A percentile compares a stretch with the other conserved stretches of the same genome.
phyloP scores from a whole-genome alignment of 805 yeast species.

The Starmera amethionina region DNA sequence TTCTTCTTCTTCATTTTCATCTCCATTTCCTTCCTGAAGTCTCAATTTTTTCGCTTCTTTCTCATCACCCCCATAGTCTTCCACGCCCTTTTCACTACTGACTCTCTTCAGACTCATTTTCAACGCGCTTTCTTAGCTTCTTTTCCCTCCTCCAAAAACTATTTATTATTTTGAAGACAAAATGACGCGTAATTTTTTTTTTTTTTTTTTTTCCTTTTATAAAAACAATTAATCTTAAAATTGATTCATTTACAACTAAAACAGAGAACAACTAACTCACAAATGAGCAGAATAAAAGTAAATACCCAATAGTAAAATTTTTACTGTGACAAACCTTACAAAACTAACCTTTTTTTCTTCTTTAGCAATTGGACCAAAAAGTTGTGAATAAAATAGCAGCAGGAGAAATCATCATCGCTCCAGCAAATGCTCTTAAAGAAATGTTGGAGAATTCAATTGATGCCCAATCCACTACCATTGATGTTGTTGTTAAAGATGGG shows the following conservation, averaged over 20 bases:
- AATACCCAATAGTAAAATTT: too few species aligned
- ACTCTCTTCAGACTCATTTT: constrained; percentile 4
- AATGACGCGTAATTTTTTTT: too few species aligned
- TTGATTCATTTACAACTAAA: too few species aligned
- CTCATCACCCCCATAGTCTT: constrained; percentile 3
- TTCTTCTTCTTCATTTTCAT: not conserved
- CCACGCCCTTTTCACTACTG: constrained; percentile 6
- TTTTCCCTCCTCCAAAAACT: not conserved
- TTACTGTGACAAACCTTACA: too few species aligned
- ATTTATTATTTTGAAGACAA: too few species aligned
- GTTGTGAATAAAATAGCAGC: constrained; percentile 94
- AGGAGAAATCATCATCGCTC: constrained; percentile 91
- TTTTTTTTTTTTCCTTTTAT: too few species aligned
- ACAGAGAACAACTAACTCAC: too few species aligned
- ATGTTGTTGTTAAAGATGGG: constrained; percentile 81
- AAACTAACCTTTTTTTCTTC: not conserved
- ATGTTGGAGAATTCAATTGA: constrained; percentile 88
- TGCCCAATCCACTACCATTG: constrained; percentile 67
- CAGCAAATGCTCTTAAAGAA: constrained; percentile 91
- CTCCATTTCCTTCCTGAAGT: not conserved
- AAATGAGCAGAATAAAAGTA: too few species aligned
- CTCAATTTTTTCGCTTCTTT: constrained; percentile 1
- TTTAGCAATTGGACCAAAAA: constrained; percentile 43
- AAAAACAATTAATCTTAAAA: too few species aligned
- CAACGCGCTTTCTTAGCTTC: not conserved